These are phyloP conservation scores for Trichoderma asperellum DNA, from an alignment of 2,329 filamentous ascomycete species.

Conservation along the genomic window DNA sequence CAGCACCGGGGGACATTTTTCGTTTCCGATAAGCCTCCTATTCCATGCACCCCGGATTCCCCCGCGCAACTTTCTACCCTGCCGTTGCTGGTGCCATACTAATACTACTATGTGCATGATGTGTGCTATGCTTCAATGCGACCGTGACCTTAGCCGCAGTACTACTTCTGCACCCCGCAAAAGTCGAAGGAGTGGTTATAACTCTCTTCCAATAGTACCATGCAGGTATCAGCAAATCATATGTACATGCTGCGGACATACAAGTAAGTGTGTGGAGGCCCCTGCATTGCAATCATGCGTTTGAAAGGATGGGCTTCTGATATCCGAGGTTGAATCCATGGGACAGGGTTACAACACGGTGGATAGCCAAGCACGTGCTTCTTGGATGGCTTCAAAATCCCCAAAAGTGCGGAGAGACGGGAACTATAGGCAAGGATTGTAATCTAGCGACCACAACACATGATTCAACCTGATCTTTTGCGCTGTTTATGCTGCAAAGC, in stretches of 20 bases:
- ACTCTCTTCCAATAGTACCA: background rate
- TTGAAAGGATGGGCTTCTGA: background rate
- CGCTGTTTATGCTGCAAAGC: background rate
- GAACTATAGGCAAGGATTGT: background rate
- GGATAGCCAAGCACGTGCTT: background rate
- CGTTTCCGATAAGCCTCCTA: background rate
- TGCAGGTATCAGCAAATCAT: too few species aligned
- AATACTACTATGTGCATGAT: background rate
- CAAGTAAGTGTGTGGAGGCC: background rate
- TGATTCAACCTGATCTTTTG: background rate
- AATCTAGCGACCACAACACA: background rate
- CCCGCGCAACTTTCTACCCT: background rate
- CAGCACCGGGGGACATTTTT: conserved; percentile 1
- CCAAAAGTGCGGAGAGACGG: background rate
- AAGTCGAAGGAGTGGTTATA: background rate
- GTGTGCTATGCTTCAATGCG: background rate
- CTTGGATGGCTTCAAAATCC: background rate
- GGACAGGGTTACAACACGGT: background rate
- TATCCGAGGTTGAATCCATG: background rate
- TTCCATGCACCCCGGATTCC: background rate
- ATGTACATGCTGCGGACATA: background rate
- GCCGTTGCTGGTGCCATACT: background rate
- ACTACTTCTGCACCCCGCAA: background rate
- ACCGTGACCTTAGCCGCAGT: background rate
- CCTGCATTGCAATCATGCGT: background rate